Conservation (phyloP, 192 early-diverging fungal species). For the Funneliformis mosseae region DNA sequence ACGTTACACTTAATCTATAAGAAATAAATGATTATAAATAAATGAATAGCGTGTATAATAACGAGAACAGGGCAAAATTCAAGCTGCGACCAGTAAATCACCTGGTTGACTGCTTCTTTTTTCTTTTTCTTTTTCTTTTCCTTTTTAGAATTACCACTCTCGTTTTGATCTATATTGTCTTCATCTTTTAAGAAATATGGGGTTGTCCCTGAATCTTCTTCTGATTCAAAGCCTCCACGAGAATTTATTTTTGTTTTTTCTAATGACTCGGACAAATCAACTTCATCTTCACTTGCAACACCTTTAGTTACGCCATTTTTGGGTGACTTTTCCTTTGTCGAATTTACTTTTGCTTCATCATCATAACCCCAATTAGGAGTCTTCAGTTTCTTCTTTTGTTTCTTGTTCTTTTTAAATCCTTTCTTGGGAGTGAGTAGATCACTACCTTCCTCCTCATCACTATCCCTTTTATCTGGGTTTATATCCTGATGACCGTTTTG, state of each 20-base stretch:
- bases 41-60: not conserved
- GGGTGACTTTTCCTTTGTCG: not conserved
- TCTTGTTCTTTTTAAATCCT: slow-evolving; percentile 44
- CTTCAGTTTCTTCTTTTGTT: slow-evolving; percentile 50
- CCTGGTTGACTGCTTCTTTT: slow-evolving; percentile 35
- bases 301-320: slow-evolving; percentile 35
- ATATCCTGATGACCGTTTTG: not conserved
- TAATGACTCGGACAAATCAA: slow-evolving; percentile 55
- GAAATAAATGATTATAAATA: not conserved
- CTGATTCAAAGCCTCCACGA: not conserved
- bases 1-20: slow-evolving; percentile 71
- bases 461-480: not conserved
- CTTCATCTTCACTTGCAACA: slow-evolving; percentile 40
- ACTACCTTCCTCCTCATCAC: slow-evolving; percentile 34
- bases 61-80: not conserved
- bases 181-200: not conserved
- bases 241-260: slow-evolving; percentile 25
- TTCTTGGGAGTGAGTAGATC: not conserved
- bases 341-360: slow-evolving; percentile 36
- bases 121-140: slow-evolving; percentile 60
- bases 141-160: slow-evolving; percentile 46
- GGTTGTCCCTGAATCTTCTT: not conserved
- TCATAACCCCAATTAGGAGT: slow-evolving; percentile 45
- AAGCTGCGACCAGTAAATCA: slow-evolving; percentile 3
- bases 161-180: slow-evolving; percentile 38